Evolutionary conservation across 164 flowering plant genomes (phyloP), one percentile per base, ranked within the genome.

Genomic region (Brasenia schreberi): DNA sequence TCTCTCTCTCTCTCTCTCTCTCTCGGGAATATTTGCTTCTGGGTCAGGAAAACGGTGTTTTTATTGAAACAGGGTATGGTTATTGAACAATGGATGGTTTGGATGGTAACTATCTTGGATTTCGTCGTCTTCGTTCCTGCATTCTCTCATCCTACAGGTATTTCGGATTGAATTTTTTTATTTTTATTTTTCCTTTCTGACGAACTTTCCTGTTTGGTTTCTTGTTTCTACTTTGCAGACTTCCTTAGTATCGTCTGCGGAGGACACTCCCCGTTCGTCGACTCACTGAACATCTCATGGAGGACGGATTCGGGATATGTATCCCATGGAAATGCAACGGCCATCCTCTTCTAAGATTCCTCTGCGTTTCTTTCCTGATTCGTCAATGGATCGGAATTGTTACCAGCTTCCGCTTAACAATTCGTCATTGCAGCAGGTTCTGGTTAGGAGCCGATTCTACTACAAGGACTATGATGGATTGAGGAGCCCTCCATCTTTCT

Each of bases 191-290:
- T 45, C 1, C 5, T 45, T 45, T 5, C 11, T 45, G 53, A 6
- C 53, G 53, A 45, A 45, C 12, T 45, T 45, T 45, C 1, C 53
- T 7, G 53, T 45, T 45, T 12, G 53, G 12, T 45, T 45, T 45
- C 7, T 45, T 45, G 53, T 42, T 65, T 39, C 61, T 19, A 10
- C 9, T 39, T 19, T 6, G 61, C 85, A 89, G 96, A 89, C 64
- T 90, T 88, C 73, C 73, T 88, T 82, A 90, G 97, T 67, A 62
- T 90, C 69, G 75, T 86, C 23, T 90, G 97, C 69, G 97, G 95
- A 11, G 89, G 80, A 49, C 73, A 77, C 6, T 18, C 74, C 0
- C 72, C 61, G 61, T 87, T 70, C 61, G 70, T 70, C 0, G 95
- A 88, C 76, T 72, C 87, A 7, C 74, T 73, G 10, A 88, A 82